phyloP scores from a whole-genome alignment of 257 asterid species.

The Hygrophila difformis region DNA sequence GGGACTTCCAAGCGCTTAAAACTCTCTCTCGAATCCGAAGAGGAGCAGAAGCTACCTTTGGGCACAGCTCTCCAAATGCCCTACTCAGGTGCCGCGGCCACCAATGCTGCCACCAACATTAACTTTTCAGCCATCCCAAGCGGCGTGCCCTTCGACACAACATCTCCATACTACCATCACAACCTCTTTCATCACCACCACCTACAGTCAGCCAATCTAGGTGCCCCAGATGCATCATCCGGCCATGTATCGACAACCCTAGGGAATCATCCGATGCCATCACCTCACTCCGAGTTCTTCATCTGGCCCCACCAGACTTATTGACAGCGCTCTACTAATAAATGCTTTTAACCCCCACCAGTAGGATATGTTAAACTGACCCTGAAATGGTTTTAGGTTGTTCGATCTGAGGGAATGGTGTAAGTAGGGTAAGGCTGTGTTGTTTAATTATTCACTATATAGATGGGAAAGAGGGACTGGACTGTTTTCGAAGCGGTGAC shows the following conservation, averaged over 20 bases:
- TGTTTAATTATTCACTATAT: slow-evolving; percentile 13
- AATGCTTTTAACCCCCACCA: slow-evolving; percentile 17
- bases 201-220: slow-evolving; percentile 12
- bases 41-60: slow-evolving; percentile 32
- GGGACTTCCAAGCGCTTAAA: slow-evolving; percentile 78
- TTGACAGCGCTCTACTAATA: slow-evolving; percentile 25
- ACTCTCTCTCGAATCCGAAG: slow-evolving; percentile 46
- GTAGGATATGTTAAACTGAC: slow-evolving; percentile 28
- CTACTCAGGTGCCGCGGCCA: slow-evolving; percentile 27
- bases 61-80: slow-evolving; percentile 25
- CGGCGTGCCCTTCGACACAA: slow-evolving; percentile 52
- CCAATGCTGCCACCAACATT: slow-evolving; percentile 29
- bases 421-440: slow-evolving; percentile 25
- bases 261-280: slow-evolving; percentile 37
- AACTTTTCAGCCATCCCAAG: slow-evolving; percentile 52
- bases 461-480: background rate
- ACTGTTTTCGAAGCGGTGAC: slow-evolving; percentile 18
- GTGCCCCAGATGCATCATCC: slow-evolving; percentile 13
- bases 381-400: slow-evolving; percentile 25
- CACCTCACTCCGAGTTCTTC: slow-evolving; percentile 51
- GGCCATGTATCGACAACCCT: slow-evolving; percentile 23
- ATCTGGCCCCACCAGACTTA: slow-evolving; percentile 85
- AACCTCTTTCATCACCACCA: slow-evolving; percentile 52
- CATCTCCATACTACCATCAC: slow-evolving; percentile 36
- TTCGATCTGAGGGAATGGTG: slow-evolving; percentile 23